Evolutionary conservation across 2,329 filamentous ascomycete species (phyloP), one percentile per base, ranked within the genome.

Genomic region (Incumbomyces delicatus): DNA sequence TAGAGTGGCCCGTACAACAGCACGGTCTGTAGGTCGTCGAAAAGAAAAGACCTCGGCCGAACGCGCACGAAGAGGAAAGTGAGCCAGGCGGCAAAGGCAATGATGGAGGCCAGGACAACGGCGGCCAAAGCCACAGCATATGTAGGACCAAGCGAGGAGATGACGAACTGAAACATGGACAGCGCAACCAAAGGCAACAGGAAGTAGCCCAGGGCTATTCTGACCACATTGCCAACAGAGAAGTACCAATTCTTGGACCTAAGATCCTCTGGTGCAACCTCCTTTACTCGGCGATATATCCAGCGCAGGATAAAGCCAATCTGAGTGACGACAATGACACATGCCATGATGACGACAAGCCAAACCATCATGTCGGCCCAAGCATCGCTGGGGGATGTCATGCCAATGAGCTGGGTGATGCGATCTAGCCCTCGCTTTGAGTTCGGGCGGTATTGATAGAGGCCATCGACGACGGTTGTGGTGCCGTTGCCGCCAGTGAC

Each of bases 321-420:
- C 62, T 95, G 88, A 39, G 83, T 81, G 16, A 90, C 64, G 17
- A 84, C 63, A 16, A 87, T 72, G 11, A 85, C 76, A 43, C 70
- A 72, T 33, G 66, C 80, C 49, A 94, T 76, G 52, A 95, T 84
- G 52, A 83, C 82, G 8, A 90, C 73, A 14, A 96, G 75, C 83
- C 88, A 96, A 37, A 95, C 73, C 60, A 92, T 87, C 83, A 94
- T 92, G 52, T 87, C 87, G 1, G 87, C 83, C 92, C 92, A 98
- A 16, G 95, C 78, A 61, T 98, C 92, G 50, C 80, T 71, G 11
- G 78, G 76, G 18, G 78, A 71, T 20, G 75, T 73, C 77, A 96
- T 85, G 30, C 92, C 92, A 33, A 92, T 78, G 44, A 92, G 74
- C 61, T 95, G 87, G 35, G 83, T 83, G 57, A 92, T 74, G 40